Conservation (phyloP, 352 stramenopile genomes). For the Hyaloperonospora arabidopsidis region DNA sequence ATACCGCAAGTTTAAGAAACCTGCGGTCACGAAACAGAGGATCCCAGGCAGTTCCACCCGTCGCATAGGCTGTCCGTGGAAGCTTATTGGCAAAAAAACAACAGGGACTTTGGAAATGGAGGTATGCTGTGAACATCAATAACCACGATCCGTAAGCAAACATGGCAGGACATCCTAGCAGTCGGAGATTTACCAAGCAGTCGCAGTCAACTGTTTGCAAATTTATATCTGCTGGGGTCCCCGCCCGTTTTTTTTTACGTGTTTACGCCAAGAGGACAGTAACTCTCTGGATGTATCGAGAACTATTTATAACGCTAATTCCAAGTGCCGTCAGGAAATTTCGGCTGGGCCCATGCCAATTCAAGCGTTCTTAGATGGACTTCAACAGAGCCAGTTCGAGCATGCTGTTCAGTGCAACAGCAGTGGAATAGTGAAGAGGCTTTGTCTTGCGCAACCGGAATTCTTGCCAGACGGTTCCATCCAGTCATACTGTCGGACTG, state of each 20-base stretch:
- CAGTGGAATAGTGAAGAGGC: background rate
- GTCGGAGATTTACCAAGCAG: background rate
- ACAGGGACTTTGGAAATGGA: too few species aligned
- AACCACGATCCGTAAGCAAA: background rate
- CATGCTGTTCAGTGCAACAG: background rate
- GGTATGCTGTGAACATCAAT: too few species aligned
- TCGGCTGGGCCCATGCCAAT: background rate
- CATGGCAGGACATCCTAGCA: background rate
- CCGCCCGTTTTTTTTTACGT: background rate
- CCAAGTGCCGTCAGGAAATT: background rate
- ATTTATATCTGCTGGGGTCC: background rate
- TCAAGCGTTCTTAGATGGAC: background rate
- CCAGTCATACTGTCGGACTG: too few species aligned
- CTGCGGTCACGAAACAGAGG: too few species aligned
- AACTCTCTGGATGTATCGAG: background rate
- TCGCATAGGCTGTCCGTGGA: too few species aligned
- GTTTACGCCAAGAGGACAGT: background rate
- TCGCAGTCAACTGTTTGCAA: background rate
- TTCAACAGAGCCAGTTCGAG: background rate
- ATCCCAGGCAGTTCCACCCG: too few species aligned
- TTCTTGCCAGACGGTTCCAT: too few species aligned
- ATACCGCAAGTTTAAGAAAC: too few species aligned
- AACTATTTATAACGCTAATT: background rate
- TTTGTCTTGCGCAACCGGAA: background rate
- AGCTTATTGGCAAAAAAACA: too few species aligned